phyloP scores from a whole-genome alignment of 1,284 basidiomycete species.

The Heliocybe sulcata region DNA sequence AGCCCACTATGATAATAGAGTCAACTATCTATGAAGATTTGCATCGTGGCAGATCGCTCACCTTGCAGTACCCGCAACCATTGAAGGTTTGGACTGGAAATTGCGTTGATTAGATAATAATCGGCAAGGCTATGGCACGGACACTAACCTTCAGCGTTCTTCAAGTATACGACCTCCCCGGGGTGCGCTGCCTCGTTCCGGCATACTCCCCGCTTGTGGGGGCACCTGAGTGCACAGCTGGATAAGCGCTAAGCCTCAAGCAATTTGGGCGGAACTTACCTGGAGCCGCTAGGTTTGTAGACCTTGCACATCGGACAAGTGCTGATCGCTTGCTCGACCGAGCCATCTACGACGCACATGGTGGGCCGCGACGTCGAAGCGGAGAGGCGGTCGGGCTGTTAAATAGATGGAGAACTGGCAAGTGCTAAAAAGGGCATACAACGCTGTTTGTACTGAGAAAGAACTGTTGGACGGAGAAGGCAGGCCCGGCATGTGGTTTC shows the following conservation, averaged over 20 bases:
- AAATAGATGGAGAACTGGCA: slow-evolving; percentile 13
- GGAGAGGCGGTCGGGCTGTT: slow-evolving; percentile 17
- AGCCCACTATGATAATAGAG: slow-evolving; percentile 50
- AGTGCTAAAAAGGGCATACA: slow-evolving; percentile 31
- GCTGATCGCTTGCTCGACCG: slow-evolving; percentile 53
- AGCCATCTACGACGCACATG: slow-evolving; percentile 71
- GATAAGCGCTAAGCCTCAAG: slow-evolving; percentile 10
- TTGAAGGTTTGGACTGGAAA: slow-evolving; percentile 68
- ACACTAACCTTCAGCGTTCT: slow-evolving; percentile 72
- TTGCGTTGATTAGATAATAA: background rate
- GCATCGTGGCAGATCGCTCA: slow-evolving; percentile 22
- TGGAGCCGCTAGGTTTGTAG: slow-evolving; percentile 51
- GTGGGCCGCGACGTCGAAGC: slow-evolving; percentile 19
- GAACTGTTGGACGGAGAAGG: slow-evolving; percentile 27
- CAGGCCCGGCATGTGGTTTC: slow-evolving; percentile 40
- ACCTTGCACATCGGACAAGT: slow-evolving; percentile 80
- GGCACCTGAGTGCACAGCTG: slow-evolving; percentile 41
- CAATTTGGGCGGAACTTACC: slow-evolving; percentile 27
- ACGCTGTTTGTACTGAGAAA: slow-evolving; percentile 38
- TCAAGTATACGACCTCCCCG: slow-evolving; percentile 66
- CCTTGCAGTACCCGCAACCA: slow-evolving; percentile 83
- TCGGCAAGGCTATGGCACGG: background rate
- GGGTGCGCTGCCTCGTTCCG: slow-evolving; percentile 66
- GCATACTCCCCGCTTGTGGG: slow-evolving; percentile 67
- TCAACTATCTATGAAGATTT: slow-evolving; percentile 18